Base-by-base conservation (phyloP, 331 rosid species). In the Pyracantha coccinea region DNA sequence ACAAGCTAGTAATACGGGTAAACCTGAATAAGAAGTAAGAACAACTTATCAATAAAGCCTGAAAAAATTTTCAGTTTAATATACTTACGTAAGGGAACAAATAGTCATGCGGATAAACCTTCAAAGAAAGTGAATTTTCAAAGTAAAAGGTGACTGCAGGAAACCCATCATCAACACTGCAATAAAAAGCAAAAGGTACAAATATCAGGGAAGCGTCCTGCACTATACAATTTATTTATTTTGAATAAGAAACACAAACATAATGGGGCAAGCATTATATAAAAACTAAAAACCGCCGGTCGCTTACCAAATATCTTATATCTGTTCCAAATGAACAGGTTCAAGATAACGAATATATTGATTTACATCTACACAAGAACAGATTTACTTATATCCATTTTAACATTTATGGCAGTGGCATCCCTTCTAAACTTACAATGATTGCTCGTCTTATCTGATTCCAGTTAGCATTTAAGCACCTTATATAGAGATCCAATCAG, bases 91-190 rank as follows among this genome's bases (percentile, higher is more conserved):
- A 83, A 25, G 77, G 77, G 77, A 94, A 94, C 75, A 94, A 83
- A 85, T 94, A 94, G 75, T 94, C 99, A 47, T 85, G 97, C 2
- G 99, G 99, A 81, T 92, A 86, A 86, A 90, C 99, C 83, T 90
- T 94, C 88, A 94, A 81, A 64, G 82, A 77, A 76, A 94, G 99
- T 53, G 92, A 93, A 60, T 87, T 92, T 85, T 87, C 89, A 79
- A 94, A 94, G 83, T 86, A 80, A 79, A 94, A 92, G 67, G 85
- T 86, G 63, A 94, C 96, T 12, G 72, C 55, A 32, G 99, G 99
- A 80, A 94, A 94, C 73, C 92, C 93, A 84, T 92, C 96, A 77
- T 94, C 96, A 73, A 94, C 79, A 77, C 99, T 94, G 93, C 87
- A 81, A 77, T 66, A n/a, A 59, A 50, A 79, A 62, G 76, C 33